Percentiles rank a stretch among this genome's conserved stretches.
Evolutionary conservation across 768 basidiomycete species (phyloP).

Genomic region (Termitomyces heimii): DNA sequence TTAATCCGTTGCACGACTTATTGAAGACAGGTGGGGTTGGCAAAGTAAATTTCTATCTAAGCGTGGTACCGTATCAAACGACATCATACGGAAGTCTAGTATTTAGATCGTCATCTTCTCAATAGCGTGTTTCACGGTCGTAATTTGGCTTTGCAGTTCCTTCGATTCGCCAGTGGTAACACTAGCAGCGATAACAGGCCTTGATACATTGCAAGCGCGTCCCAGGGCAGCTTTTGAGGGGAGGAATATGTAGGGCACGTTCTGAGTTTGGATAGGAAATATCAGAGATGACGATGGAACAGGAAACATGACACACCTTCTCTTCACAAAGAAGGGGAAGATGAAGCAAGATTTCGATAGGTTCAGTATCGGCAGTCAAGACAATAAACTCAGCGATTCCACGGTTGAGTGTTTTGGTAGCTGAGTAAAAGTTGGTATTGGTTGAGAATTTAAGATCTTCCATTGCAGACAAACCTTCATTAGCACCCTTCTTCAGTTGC

Average conservation of each 20-base stretch:
- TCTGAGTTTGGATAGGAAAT: conserved; percentile 38
- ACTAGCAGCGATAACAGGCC: conserved; percentile 92
- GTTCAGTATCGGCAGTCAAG: conserved; percentile 94
- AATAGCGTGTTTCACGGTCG: conserved; percentile 75
- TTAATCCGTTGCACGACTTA: background rate
- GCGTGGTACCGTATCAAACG: background rate
- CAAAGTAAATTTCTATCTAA: background rate
- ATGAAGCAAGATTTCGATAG: conserved; percentile 95
- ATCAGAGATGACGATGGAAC: background rate
- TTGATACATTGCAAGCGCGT: conserved; percentile 90
- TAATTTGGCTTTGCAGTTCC: conserved; percentile 87
- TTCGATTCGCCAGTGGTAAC: conserved; percentile 95
- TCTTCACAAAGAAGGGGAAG: conserved; percentile 97
- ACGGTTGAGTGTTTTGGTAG: conserved; percentile 97
- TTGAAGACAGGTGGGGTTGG: no score
- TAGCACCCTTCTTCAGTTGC: conserved; percentile 98
- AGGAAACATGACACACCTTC: conserved; percentile 53
- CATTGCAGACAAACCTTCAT: conserved; percentile 69
- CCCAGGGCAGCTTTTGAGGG: conserved; percentile 94
- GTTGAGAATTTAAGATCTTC: background rate
- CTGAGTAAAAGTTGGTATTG: conserved; percentile 30
- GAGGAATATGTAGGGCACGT: conserved; percentile 94
- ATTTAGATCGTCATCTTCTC: conserved; percentile 55
- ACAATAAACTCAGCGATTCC: conserved; percentile 98
- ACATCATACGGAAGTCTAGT: background rate